Evolutionary conservation across 257 asterid species (phyloP), one percentile per base, ranked within the genome.

Genomic region (Cruciata laevipes): DNA sequence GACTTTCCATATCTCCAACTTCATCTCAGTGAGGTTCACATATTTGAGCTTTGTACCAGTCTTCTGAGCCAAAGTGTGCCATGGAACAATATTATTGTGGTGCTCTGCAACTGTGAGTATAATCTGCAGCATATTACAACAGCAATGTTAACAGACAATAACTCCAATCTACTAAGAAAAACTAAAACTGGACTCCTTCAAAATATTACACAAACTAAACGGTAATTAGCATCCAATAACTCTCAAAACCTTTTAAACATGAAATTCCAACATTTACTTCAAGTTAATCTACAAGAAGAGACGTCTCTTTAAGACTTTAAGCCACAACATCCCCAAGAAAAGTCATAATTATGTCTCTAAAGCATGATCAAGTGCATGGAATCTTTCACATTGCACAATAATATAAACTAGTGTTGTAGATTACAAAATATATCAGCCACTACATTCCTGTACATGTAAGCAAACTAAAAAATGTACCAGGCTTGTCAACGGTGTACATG

Each of bases 1-100:
- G 82, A 73, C 84, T 76, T 69, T 74, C 86, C 55, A 78, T 37
- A 77, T 94, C 96, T 63, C 97, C 95, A 78, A 84, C 91, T 83
- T 90, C 99, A 73, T 81, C 83, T 88, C 83, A 0, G 87, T 79
- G 69, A 94, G 83, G 69, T 52, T 75, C 61, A 88, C 92, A 77
- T 74, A 86, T 79, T 82, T 94, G 65, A 94, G 74, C 66, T 81
- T 77, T 38, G 95, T 97, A 74, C 99, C 97, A 52, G 99, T 90
- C 87, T 79, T 90, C 76, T 94, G 96, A 81, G 97, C 95, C 18
- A 94, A 89, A 80, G 87, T 27, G 84, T 90, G 97, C 99, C 99
- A 94, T 72, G 97, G 99, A 73, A 94, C 96, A 74, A 90, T 85
- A 63, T 94, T 86, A 79, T 97, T 94, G 83, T 94, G 99, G 86